Conservation (phyloP, 148 eudicot species). For the Spergularia bocconei region DNA sequence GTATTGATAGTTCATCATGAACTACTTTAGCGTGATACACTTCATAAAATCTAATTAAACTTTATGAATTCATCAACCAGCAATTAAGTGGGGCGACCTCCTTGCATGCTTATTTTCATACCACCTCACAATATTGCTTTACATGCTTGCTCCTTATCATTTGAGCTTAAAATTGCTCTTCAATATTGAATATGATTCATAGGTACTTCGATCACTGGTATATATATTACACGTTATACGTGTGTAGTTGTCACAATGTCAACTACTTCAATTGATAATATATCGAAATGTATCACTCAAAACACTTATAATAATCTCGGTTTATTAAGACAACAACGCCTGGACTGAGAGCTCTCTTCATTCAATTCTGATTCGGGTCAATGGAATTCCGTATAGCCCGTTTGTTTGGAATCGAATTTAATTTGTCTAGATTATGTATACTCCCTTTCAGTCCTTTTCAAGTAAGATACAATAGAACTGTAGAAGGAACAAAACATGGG, state of each 20-base stretch:
- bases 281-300: no score
- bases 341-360: no score
- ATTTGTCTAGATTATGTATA: no score
- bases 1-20: slow-evolving; percentile 18
- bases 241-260: no score
- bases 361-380: no score
- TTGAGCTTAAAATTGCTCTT: background rate
- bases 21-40: slow-evolving; percentile 26
- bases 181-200: background rate
- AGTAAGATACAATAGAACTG: slow-evolving; percentile 3
- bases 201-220: background rate
- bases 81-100: slow-evolving; percentile 6
- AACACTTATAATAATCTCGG: no score
- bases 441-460: slow-evolving; percentile 10
- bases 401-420: slow-evolving; percentile 9
- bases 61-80: slow-evolving; percentile 14
- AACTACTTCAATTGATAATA: no score
- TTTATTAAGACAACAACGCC: no score
- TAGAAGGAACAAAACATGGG: background rate
- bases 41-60: background rate
- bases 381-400: no score
- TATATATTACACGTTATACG: no score
- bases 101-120: slow-evolving; percentile 28
- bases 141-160: slow-evolving; percentile 17
- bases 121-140: background rate